These are phyloP conservation scores for Cyclotella kingstonii DNA, from an alignment of 108 stramenopile genomes.

Conservation along the genomic window DNA sequence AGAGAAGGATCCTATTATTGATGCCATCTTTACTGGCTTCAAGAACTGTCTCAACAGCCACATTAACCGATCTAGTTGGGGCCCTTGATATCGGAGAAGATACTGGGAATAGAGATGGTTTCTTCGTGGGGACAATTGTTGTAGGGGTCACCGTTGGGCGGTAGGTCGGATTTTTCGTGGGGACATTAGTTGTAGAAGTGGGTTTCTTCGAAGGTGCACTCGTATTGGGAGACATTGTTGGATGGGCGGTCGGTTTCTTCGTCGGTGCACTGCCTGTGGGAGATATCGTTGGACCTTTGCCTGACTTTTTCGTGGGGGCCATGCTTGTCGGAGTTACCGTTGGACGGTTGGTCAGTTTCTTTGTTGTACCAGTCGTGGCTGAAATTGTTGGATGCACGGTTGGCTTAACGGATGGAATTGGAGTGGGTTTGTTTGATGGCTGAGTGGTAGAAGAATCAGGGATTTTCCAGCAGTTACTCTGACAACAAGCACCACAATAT, in stretches of 20 bases:
- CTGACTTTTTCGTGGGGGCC: background rate
- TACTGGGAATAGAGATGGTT: conserved; percentile 10
- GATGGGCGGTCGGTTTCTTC: background rate
- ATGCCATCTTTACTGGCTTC: conserved; percentile 26
- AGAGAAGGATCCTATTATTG: conserved; percentile 35
- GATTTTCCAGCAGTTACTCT: conserved; percentile 8
- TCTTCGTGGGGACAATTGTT: background rate
- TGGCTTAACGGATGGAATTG: background rate
- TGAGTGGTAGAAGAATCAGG: background rate
- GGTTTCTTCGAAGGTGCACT: background rate
- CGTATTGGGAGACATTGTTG: conserved; percentile 1
- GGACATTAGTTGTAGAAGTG: background rate
- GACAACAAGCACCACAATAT: conserved; percentile 19
- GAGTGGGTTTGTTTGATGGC: conserved; percentile 3
- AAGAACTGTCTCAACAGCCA: conserved; percentile 32
- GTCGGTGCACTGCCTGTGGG: background rate
- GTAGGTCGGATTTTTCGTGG: conserved; percentile 1
- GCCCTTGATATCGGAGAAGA: conserved; percentile 7
- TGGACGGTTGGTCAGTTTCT: background rate
- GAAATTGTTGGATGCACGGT: background rate
- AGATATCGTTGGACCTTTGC: background rate
- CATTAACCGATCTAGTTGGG: conserved; percentile 9
- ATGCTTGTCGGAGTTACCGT: conserved; percentile 2
- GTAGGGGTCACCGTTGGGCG: background rate
- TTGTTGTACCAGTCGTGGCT: background rate